Base-by-base conservation (phyloP, 345 rosid species). In the Eucalyptus guilfoylei region DNA sequence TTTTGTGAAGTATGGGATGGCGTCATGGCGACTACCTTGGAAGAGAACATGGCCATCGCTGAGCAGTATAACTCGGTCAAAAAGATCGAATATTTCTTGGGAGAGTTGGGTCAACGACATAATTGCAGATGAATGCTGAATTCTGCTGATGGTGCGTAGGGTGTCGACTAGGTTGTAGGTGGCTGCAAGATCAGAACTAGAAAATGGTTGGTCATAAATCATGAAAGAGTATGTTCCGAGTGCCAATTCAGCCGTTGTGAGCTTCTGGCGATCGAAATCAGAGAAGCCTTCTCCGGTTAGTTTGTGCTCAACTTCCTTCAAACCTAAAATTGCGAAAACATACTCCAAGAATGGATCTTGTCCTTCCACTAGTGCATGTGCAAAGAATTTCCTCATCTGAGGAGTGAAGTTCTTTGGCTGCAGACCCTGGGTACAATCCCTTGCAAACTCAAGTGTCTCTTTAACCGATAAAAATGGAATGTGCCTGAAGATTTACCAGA, bases 391-490 rank as follows among this genome's bases (percentile, higher is more conserved):
- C 86, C 90, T 92, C 91, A 90, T 92, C 86, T 90, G 91, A 60
- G 91, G 93, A 50, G 91, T 89, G 88, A 90, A 90, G 89, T 92
- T 92, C 88, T 90, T 91, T 37, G 92, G 93, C 28, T 64, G 89
- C 87, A 90, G 89, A 50, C 93, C 93, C 89, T 92, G 92, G 34
- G 89, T 92, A 21, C 93, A 90, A 49, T 92, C 93, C 90, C 93
- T 90, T 44, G 93, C 93, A 89, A 92, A 90, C 89, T 92, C 93
- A 30, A 90, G 90, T 24, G 92, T 92, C 88, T 92, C 89, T 72
- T 89, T 88, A 76, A 89, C 93, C 54, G 93, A 81, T 88, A 90
- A 90, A 90, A 89, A 88, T 48, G 92, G 91, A 52, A 92, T 72
- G 91, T 90, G 93, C 49, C 91, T 92, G 90, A 90, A 64, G 72